phyloP scores from a whole-genome alignment of 1,284 basidiomycete genomes.

The Moesziomyces sp. region DNA sequence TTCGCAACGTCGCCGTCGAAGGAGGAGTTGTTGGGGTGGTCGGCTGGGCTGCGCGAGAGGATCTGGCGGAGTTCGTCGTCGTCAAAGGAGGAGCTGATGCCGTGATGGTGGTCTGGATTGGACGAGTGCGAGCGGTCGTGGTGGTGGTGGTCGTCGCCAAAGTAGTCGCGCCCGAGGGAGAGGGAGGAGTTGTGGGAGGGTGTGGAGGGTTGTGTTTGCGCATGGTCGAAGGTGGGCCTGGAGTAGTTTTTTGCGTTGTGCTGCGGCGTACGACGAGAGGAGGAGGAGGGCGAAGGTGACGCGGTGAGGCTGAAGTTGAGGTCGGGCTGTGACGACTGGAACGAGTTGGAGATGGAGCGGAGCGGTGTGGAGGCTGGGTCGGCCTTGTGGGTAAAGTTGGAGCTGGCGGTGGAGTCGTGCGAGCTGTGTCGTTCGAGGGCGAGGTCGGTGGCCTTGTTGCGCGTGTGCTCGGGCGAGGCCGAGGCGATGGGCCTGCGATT shows the following conservation, averaged over 20 bases:
- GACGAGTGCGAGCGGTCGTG: constrained; percentile 4
- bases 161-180: constrained; percentile 8
- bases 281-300: constrained; percentile 19
- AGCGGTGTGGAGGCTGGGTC: constrained; percentile 9
- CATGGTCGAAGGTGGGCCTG: constrained; percentile 24
- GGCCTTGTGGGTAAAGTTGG: constrained; percentile 37
- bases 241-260: constrained; percentile 12
- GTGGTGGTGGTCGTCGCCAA: constrained; percentile 1
- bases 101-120: constrained; percentile 15
- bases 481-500: constrained; percentile 7
- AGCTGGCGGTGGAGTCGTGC: constrained; percentile 40
- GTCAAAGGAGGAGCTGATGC: constrained; percentile 39
- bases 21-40: not conserved
- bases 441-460: constrained; percentile 6
- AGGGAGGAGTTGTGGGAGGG: constrained; percentile 7
- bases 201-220: constrained; percentile 25
- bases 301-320: constrained; percentile 17
- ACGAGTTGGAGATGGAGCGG: constrained; percentile 18
- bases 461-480: constrained; percentile 20
- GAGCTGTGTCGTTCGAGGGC: constrained; percentile 29
- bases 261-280: not conserved
- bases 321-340: constrained; percentile 32
- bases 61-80: constrained; percentile 43
- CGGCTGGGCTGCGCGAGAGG: constrained; percentile 28
- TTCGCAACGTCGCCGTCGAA: constrained; percentile 29